A percentile compares a stretch with the other conserved stretches of the same genome.
phyloP scores from a whole-genome alignment of 2,329 filamentous ascomycete genomes.

The Penicillium sp. region DNA sequence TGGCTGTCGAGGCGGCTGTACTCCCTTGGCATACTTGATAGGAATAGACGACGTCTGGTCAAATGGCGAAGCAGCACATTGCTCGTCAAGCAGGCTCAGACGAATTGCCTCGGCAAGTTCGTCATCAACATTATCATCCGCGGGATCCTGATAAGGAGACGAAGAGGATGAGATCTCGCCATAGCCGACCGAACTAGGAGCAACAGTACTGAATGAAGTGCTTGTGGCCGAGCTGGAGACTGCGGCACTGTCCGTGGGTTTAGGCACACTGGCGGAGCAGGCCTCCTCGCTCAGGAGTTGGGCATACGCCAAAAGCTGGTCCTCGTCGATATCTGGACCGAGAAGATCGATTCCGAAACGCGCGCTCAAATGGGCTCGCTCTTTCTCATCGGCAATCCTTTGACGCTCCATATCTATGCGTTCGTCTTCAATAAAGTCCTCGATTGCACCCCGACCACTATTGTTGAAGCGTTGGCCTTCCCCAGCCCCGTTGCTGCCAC shows the following conservation, averaged over 20 bases:
- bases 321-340: slow-evolving; percentile 49
- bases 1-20: slow-evolving; percentile 12
- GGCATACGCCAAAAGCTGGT: slow-evolving; percentile 56
- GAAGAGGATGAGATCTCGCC: slow-evolving; percentile 31
- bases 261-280: slow-evolving; percentile 43
- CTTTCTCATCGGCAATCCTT: slow-evolving; percentile 56
- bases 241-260: slow-evolving; percentile 34
- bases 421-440: slow-evolving; percentile 79
- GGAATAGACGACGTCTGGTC: slow-evolving; percentile 24
- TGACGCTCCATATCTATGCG: slow-evolving; percentile 69
- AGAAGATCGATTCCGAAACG: slow-evolving; percentile 77
- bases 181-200: slow-evolving; percentile 24
- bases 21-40: slow-evolving; percentile 30
- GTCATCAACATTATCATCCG: slow-evolving; percentile 46
- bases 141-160: slow-evolving; percentile 31
- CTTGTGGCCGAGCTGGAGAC: slow-evolving; percentile 33
- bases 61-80: slow-evolving; percentile 1
- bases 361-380: slow-evolving; percentile 61
- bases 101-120: slow-evolving; percentile 58
- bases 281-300: slow-evolving; percentile 54
- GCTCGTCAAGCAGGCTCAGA: slow-evolving; percentile 39
- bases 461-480: slow-evolving; percentile 51
- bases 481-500: slow-evolving; percentile 50
- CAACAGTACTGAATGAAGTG: slow-evolving; percentile 33
- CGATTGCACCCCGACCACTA: slow-evolving; percentile 60